Evolutionary conservation across 2,329 filamentous ascomycete genomes (phyloP), one percentile per base, ranked within the genome.

Genomic region (Leptographium lundbergii): DNA sequence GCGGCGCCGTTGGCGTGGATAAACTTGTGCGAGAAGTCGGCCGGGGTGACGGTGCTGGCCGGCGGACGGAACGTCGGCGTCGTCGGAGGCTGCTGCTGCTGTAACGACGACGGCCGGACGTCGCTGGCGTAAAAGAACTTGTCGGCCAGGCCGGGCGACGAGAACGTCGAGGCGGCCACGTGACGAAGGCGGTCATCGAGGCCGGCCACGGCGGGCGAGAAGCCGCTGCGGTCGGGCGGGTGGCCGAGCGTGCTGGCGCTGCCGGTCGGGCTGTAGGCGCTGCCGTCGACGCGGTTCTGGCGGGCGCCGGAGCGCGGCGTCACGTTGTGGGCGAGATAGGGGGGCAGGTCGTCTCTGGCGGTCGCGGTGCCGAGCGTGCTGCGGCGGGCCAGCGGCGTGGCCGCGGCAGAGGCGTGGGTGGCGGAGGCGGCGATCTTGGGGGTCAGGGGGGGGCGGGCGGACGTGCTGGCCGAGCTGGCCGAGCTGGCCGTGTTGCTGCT

Each of bases 61-160:
- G 45, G 13, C n/a, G 54, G 29, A 27, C 27, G 29, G n/a, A 7
- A 42, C n/a, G 53, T 42, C 29, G 19, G 32, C n/a, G 27, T 22
- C 13, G 24, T 47, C 13, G 34, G 50, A 6, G 36, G 29, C 32
- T 54, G 54, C 24, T 22, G 51, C n/a, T n/a, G n/a, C n/a, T n/a
- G n/a, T n/a, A n/a, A n/a, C n/a, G 11, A 10, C 39, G 29, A 27
- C 45, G 45, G 48, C 71, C 69, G 65, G 25, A 81, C 87, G 65
- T 96, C 89, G 69, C 85, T 89, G 32, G 91, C 94, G 69, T 95
- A 91, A 70, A 99, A 96, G 78, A 97, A 97, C 74, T 90, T 92
- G 57, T 81, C 79, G 78, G 97, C 24, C 17, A 32, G 22, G 51
- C 36, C 50, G 47, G 32, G 22, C 4, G 29, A 47, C 29, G n/a